Base-by-base conservation (phyloP, 1,284 basidiomycete species). In the Ustilago hordei region DNA sequence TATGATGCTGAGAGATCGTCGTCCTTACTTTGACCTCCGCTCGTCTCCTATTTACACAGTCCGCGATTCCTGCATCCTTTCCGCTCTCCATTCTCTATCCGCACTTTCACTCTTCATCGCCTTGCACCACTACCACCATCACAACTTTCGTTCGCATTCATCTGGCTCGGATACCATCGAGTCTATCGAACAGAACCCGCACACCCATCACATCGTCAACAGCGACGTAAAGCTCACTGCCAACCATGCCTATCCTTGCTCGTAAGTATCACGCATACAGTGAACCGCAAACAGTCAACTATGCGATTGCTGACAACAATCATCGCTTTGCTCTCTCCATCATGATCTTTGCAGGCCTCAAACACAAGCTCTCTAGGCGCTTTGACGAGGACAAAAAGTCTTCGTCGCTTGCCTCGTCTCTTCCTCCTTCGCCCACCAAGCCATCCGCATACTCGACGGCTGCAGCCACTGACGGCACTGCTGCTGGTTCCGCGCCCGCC, bases 361-460 rank as follows among this genome's bases (percentile, higher is more conserved):
- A 77, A 43, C 59, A 77, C 58, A 73, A 69, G 66, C 52, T 77
- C 11, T 75, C 73, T 8, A 60, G 64, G 45, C 64, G 64, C 17
- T 64, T 72, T 23, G 75, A 77, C 56, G 66, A 73, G 58, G 66
- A 69, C 55, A 69, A 69, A 15, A 45, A 38, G 19, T 59, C 64
- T 8, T 64, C 64, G 15, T 63, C 61, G 34, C 53, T 69, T 9
- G 64, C 61, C n/a, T 64, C 73, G 19, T 64, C 64, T 23, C 59
- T 64, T 43, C 74, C 73, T n/a, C 73, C 73, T 48, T 67, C 73
- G 45, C 73, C 73, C 19, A 64, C 68, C 61, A 75, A 71, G 56
- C 58, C 73, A 3, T n/a, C 56, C 3, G 58, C 66, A 11, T 62
- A 57, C 63, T 45, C 64, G 1, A 47, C 60, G 17, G 56, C 67